Base-by-base conservation (phyloP, 2,329 filamentous ascomycete genomes). In the Talaromyces sp. region DNA sequence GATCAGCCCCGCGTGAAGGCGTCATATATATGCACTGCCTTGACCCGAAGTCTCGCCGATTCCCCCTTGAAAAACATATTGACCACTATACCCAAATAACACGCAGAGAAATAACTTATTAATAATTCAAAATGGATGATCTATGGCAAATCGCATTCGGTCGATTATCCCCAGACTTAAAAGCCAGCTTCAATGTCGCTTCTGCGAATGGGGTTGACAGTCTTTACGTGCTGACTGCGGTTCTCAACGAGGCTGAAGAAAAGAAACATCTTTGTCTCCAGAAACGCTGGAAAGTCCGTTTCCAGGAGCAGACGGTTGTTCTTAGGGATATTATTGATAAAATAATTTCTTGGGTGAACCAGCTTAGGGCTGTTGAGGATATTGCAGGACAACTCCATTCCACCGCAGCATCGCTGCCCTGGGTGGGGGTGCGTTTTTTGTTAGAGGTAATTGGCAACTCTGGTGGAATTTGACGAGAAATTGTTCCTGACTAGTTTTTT, bases 381-480 rank as follows among this genome's bases (percentile, higher is more conserved):
- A 59, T 68, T 49, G 65, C 65, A 0, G 65, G 69, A 33, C 68
- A 73, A 57, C 69, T 67, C 60, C 66, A 75, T 61, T 68, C 71
- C 1, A 63, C 55, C 25, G 67, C 72, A 66, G 69, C 70, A 19
- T 63, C 69, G n/a, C 64, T 75, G 42, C 72, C 71, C 32, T 76
- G 70, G 73, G 73, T 71, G 32, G 69, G 63, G 15, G 62, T 75
- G 55, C 67, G 71, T 10, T 66, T 73, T 27, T 22, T 75, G 32
- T 65, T 76, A 2, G 62, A 71, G 61, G 72, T 71, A 57, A 19
- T 28, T 4, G 55, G 54, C 17, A 27, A 4, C 25, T 53, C 33
- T 42, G 27, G 27, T 39, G 39, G 17, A 8, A 56, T n/a, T 42
- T 25, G n/a, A 6, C 17, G 60, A 28, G 27, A 61, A 57, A 27